Base-by-base conservation (phyloP, 768 basidiomycete species). In the Pisolithus sp. region DNA sequence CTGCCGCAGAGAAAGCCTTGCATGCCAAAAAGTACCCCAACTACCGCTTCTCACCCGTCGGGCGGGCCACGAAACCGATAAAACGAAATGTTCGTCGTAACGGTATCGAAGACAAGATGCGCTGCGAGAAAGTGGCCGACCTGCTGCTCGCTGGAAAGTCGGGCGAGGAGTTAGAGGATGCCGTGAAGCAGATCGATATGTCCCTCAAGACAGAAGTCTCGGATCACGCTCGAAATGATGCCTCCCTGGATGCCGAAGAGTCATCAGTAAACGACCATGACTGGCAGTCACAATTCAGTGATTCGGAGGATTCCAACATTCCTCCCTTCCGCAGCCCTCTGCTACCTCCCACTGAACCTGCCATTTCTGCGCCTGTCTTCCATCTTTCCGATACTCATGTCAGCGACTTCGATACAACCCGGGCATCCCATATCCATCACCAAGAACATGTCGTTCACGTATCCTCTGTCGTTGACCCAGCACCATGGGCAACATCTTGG, bases 11-110 rank as follows among this genome's bases (percentile, higher is more conserved):
- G 60, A 81, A 82, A 59, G 51, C 66, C 3, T 71, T 74, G 34
- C 82, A 83, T 54, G 62, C 64, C 1, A 55, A 63, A 18, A 72
- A 69, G 48, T 75, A 82, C 55, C 81, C 82, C 13, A 68, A 72
- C 54, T 84, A 84, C 57, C 75, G 76, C 10, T 84, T 79, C 67
- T 66, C 68, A 21, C 81, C 81, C 5, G 64, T 65, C 30, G 59
- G 64, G 9, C 75, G 79, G 7, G 57, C 69, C 5, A 73, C 72
- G 53, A 74, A 72, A 42, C 74, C 74, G 1, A 50, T 73, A 15
- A 80, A 75, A 57, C 71, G 80, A 39, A 79, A 76, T 10, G 76
- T 79, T 21, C 76, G 76, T 62, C 68, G 79, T 55, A 80, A 80
- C 45, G 72, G 76, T 31, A 59, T 54, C 18, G 69, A 72, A 49